Conservation (phyloP, 345 rosid species). For the Garcia nutans region DNA sequence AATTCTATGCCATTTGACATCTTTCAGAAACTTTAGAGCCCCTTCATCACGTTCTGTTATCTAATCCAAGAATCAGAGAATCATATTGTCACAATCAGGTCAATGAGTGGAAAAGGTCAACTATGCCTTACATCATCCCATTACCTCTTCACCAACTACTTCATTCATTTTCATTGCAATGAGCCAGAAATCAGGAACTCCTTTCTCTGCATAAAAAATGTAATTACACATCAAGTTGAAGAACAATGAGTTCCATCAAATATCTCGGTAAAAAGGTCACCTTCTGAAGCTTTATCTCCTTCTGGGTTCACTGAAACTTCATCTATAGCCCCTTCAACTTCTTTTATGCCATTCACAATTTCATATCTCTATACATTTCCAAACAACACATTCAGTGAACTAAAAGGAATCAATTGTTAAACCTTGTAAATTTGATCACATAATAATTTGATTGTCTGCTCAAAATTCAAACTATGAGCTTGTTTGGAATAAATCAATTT, state of each 20-base stretch:
- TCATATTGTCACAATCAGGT: neutral
- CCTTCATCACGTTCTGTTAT: constrained; percentile 34
- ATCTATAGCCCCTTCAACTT: constrained; percentile 18
- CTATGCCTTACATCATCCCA: neutral
- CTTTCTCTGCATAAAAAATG: constrained; percentile 18
- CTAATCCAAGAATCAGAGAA: constrained; percentile 14
- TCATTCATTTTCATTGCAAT: constrained; percentile 24
- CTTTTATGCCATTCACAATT: constrained; percentile 22
- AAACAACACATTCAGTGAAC: neutral
- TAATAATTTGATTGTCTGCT: neutral
- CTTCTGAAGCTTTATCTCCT: constrained; percentile 13
- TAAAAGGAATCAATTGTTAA: neutral
- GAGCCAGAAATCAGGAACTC: constrained; percentile 30
- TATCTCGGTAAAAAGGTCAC: neutral
- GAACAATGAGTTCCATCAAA: neutral
- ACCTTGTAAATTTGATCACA: neutral
- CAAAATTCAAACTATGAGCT: neutral
- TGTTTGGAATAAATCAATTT: too few relatives aligned
- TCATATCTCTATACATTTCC: constrained; percentile 16
- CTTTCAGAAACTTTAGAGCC: constrained; percentile 30
- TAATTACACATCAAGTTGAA: neutral
- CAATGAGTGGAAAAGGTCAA: neutral
- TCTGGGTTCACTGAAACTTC: constrained; percentile 1
- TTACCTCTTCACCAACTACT: constrained; percentile 27
- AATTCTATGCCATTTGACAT: constrained; percentile 28